Evolutionary conservation across 1,284 basidiomycete species (phyloP), one percentile per base, ranked within the genome.

Genomic region (Cryptococcus hybrid): DNA sequence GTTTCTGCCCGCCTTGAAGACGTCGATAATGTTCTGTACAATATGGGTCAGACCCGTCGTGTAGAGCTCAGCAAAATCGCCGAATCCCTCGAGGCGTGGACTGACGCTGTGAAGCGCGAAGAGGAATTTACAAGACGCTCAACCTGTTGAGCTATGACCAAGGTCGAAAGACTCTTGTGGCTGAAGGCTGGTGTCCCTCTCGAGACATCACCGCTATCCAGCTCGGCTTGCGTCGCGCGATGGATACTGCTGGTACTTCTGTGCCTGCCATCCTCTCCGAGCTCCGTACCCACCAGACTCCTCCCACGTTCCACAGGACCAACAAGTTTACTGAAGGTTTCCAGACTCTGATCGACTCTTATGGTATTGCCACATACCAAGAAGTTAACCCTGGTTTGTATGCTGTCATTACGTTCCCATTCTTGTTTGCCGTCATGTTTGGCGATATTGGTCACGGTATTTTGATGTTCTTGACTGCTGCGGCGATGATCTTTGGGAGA

Each of bases 341-440:
- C 84, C 96, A 99, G 81, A 86, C 89, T 40, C 94, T 99, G 78
- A 96, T 99, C 85, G 95, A 99, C 79, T 89, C 89, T 55, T 99
- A 99, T 75, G 95, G 95, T 71, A 86, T 92, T 54, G 91, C 93
- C 9, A 87, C 86, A 1, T 99, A 99, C 78, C 90, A 97, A 77
- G 95, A 99, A 80, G 88, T 94, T 77, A 99, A 99, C 76, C 95
- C 96, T 8, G 96, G 95, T 64, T 80, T 99, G 39, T 95, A 93
- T 75, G 90, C 93, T 3, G 85, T 96, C 68, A 85, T 93, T 72
- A 95, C 92, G 2, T 97, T 97, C 84, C 96, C 95, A 0, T 99
- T 99, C 86, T 80, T 99, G 68, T 99, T 99, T 70, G 95, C 94
- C 9, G 91, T 98, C 80, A 99, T 99, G 95, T 99, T 99, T 76